Conservation (phyloP, 371 early-diverging fungal genomes). For the Zopfochytrium polystomum region DNA sequence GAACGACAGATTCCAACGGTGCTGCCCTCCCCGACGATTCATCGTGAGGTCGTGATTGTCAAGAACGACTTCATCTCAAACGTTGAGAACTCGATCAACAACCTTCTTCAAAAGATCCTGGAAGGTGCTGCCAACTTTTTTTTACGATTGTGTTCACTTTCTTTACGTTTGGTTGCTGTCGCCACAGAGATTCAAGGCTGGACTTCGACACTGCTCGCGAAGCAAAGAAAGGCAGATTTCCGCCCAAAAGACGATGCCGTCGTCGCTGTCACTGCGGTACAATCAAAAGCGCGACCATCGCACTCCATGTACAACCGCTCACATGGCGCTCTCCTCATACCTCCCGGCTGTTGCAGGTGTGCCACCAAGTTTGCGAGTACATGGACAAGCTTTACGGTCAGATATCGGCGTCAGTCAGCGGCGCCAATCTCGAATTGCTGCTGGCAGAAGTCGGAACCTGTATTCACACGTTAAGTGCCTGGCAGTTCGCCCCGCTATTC, state of each 20-base stretch:
- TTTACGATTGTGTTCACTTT: background rate
- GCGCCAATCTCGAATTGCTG: conserved; percentile 75
- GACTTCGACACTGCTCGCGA: conserved; percentile 43
- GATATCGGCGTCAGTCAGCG: conserved; percentile 64
- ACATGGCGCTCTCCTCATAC: background rate
- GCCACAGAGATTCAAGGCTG: too few species aligned
- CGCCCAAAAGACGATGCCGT: conserved; percentile 81
- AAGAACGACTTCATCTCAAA: conserved; percentile 84
- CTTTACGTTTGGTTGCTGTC: background rate
- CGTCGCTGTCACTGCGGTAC: conserved; percentile 65
- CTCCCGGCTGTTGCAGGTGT: background rate
- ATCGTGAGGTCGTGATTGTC: conserved; percentile 74
- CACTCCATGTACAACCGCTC: background rate
- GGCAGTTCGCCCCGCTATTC: background rate
- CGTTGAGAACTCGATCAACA: conserved; percentile 75
- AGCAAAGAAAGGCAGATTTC: conserved; percentile 55
- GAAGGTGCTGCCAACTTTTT: conserved; percentile 52
- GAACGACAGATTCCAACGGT: conserved; percentile 66
- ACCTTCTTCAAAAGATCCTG: conserved; percentile 72
- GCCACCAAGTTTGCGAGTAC: conserved; percentile 39
- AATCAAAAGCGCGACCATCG: background rate
- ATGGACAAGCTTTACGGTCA: conserved; percentile 44
- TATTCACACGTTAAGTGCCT: conserved; percentile 67
- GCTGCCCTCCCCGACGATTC: conserved; percentile 69
- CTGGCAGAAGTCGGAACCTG: conserved; percentile 72